Evolutionary conservation across 2,329 filamentous ascomycete species (phyloP).

Genomic region (Laburnicola sp.): DNA sequence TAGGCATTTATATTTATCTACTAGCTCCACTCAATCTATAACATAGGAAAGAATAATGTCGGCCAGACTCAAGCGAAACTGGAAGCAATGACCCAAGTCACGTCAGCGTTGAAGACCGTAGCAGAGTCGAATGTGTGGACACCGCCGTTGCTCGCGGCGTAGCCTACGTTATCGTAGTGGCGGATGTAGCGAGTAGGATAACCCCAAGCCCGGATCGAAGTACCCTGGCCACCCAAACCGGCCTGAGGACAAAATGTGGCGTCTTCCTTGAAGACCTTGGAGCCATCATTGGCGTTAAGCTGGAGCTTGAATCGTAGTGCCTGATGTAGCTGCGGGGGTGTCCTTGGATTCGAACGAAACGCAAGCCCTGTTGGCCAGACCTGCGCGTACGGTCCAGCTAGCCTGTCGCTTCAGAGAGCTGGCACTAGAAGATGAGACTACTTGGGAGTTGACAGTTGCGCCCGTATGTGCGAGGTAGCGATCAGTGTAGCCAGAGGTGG

Average conservation of each 20-base stretch:
- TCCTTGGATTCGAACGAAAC: conserved; percentile 65
- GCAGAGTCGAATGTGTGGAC: conserved; percentile 58
- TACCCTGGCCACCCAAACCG: conserved; percentile 57
- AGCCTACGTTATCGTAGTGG: conserved; percentile 55
- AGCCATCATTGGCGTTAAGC: conserved; percentile 57
- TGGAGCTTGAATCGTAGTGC: conserved; percentile 56
- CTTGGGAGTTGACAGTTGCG: conserved; percentile 57
- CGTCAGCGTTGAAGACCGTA: conserved; percentile 57
- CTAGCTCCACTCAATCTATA: too few species aligned
- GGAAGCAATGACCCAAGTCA: conserved; percentile 53
- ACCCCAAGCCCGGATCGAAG: conserved; percentile 60
- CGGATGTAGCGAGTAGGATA: conserved; percentile 64
- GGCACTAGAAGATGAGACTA: conserved; percentile 57
- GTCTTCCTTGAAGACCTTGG: conserved; percentile 62
- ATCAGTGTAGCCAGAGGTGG: conserved; percentile 58
- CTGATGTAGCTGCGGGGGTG: conserved; percentile 60
- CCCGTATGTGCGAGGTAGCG: conserved; percentile 60
- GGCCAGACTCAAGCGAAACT: conserved; percentile 48
- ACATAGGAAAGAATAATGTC: too few species aligned
- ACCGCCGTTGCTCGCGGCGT: conserved; percentile 59
- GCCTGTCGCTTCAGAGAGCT: conserved; percentile 56
- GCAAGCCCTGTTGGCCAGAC: conserved; percentile 61
- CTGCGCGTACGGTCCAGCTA: conserved; percentile 61
- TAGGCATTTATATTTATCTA: too few species aligned
- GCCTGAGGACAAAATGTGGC: conserved; percentile 64